phyloP scores from a whole-genome alignment of 2,329 filamentous ascomycete species.

The Penicillium sp. region DNA sequence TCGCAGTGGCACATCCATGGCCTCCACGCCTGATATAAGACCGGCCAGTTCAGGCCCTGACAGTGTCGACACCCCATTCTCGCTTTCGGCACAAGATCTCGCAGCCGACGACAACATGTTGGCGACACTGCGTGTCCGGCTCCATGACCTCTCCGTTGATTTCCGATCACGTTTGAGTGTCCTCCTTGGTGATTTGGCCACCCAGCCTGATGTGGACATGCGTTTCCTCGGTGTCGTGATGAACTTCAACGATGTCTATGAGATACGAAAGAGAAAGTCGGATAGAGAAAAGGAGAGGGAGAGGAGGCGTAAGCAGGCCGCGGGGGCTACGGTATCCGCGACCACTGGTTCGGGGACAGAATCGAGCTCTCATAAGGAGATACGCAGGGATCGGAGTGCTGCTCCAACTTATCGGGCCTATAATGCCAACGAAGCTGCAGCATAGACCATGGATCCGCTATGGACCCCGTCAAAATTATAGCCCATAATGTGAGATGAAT shows the following conservation, averaged over 20 bases:
- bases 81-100: constrained; percentile 32
- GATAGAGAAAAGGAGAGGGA: constrained; percentile 31
- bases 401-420: constrained; percentile 4
- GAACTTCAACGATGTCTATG: constrained; percentile 98
- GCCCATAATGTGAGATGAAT: constrained; percentile 18
- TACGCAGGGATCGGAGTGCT: constrained; percentile 26
- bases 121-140: constrained; percentile 67
- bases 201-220: constrained; percentile 93
- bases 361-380: constrained; percentile 19
- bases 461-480: background rate
- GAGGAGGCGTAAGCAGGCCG: constrained; percentile 26
- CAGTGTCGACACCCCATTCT: constrained; percentile 39
- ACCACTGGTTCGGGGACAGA: constrained; percentile 19
- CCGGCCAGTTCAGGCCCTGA: constrained; percentile 19
- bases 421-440: constrained; percentile 1
- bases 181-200: constrained; percentile 81
- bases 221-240: constrained; percentile 92
- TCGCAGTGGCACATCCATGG: constrained; percentile 27
- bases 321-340: constrained; percentile 11
- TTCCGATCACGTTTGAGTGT: constrained; percentile 75
- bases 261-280: constrained; percentile 57
- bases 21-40: constrained; percentile 26
- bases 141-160: constrained; percentile 66
- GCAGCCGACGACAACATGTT: constrained; percentile 60
- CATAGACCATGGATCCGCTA: background rate